Evolutionary conservation across 331 rosid genomes (phyloP).

Genomic region (Quercus lobata): DNA sequence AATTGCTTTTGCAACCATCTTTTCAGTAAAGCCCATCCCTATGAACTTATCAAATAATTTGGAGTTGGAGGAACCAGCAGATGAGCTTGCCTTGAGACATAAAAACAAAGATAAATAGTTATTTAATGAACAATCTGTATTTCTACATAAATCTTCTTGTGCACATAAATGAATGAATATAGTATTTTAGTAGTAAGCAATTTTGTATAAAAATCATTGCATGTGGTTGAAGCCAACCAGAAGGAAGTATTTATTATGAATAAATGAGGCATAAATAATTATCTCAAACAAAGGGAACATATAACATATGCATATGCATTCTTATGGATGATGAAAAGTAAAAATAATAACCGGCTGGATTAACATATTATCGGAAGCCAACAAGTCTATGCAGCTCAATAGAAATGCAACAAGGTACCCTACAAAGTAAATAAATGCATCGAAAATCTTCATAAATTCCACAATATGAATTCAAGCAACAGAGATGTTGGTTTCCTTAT

Average conservation of each 20-base stretch:
- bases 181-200: too few relatives aligned
- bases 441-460: neutral
- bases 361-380: neutral
- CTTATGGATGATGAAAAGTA: neutral
- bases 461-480: neutral
- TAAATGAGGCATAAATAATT: too few relatives aligned
- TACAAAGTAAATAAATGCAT: neutral
- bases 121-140: conserved; percentile 2
- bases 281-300: too few relatives aligned
- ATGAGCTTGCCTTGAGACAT: conserved; percentile 54
- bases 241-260: too few relatives aligned
- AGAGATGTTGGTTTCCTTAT: neutral
- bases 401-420: neutral
- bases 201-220: too few relatives aligned
- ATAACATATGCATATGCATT: neutral
- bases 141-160: conserved; percentile 2
- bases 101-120: conserved; percentile 26
- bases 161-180: neutral
- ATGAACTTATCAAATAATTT: conserved; percentile 63
- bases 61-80: conserved; percentile 59
- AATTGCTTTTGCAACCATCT: conserved; percentile 73
- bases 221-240: too few relatives aligned
- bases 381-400: neutral
- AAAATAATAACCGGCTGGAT: neutral
- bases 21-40: conserved; percentile 76